These are phyloP conservation scores for Podosphaera aphanis DNA, from an alignment of 2,329 filamentous ascomycete genomes.

Conservation along the genomic window DNA sequence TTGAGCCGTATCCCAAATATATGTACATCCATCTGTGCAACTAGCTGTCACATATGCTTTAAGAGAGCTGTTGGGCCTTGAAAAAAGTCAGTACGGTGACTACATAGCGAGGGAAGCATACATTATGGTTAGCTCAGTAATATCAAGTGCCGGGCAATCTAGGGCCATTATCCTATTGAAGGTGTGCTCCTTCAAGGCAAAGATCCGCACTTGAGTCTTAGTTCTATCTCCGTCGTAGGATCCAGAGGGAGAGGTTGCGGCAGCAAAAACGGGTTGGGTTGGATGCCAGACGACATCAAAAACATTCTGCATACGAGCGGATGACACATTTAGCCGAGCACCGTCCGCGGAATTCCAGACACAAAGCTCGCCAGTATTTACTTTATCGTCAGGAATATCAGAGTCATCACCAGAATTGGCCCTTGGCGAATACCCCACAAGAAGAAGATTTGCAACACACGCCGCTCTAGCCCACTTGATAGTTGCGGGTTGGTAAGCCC, in stretches of 20 bases:
- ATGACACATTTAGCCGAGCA: slow-evolving; percentile 23
- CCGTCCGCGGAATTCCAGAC: slow-evolving; percentile 28
- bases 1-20: slow-evolving; percentile 36
- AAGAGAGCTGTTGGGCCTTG: slow-evolving; percentile 25
- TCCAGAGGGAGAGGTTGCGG: slow-evolving; percentile 30
- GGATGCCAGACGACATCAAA: slow-evolving; percentile 45
- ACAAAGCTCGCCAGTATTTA: slow-evolving; percentile 34
- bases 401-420: slow-evolving; percentile 27
- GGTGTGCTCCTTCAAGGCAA: slow-evolving; percentile 18
- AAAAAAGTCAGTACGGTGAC: slow-evolving; percentile 9
- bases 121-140: slow-evolving; percentile 37
- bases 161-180: slow-evolving; percentile 28
- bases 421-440: slow-evolving; percentile 40
- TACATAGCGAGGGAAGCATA: slow-evolving; percentile 8
- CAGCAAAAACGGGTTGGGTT: slow-evolving; percentile 26
- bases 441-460: slow-evolving; percentile 25
- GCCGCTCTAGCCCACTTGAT: slow-evolving; percentile 33
- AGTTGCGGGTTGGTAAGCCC: slow-evolving; percentile 39
- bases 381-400: slow-evolving; percentile 32
- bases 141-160: slow-evolving; percentile 34
- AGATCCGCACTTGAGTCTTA: slow-evolving; percentile 34
- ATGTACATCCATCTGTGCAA: slow-evolving; percentile 36
- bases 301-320: slow-evolving; percentile 32
- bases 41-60: slow-evolving; percentile 34
- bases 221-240: slow-evolving; percentile 19